Evolutionary conservation across 2,329 filamentous ascomycete species (phyloP).

Genomic region (Cladorrhinum sp.): DNA sequence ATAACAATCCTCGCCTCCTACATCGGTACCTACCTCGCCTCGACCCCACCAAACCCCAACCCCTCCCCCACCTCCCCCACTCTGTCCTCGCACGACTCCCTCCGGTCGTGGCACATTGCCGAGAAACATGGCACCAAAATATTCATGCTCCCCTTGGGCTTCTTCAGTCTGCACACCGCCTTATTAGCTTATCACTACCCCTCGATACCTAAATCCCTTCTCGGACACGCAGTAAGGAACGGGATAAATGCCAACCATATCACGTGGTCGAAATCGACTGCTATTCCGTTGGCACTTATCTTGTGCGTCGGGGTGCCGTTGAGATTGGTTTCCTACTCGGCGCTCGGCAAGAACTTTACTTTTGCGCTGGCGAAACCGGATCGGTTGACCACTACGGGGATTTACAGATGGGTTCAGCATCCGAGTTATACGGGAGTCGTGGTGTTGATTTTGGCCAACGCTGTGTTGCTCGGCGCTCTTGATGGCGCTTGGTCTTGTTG

Average conservation of each 20-base stretch:
- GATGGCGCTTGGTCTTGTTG: slow-evolving; percentile 42
- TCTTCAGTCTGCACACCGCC: slow-evolving; percentile 26
- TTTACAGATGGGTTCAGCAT: slow-evolving; percentile 51
- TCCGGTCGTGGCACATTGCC: slow-evolving; percentile 30
- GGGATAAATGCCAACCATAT: slow-evolving; percentile 32
- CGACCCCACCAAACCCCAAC: slow-evolving; percentile 33
- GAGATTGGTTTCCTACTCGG: slow-evolving; percentile 19
- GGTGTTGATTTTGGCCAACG: slow-evolving; percentile 34
- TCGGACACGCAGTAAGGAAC: slow-evolving; percentile 33
- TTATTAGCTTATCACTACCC: slow-evolving; percentile 25
- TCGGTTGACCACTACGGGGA: slow-evolving; percentile 42
- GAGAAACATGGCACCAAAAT: slow-evolving; percentile 26
- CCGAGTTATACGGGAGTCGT: slow-evolving; percentile 48
- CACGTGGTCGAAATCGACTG: slow-evolving; percentile 38
- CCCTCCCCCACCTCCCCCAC: slow-evolving; percentile 7
- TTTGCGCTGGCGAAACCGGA: slow-evolving; percentile 49
- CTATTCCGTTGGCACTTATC: slow-evolving; percentile 35
- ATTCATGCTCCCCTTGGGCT: slow-evolving; percentile 25
- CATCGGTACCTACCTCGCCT: slow-evolving; percentile 31
- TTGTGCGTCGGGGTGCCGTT: slow-evolving; percentile 32
- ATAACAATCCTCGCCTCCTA: slow-evolving; percentile 30
- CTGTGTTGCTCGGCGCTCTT: slow-evolving; percentile 34
- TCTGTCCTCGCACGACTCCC: slow-evolving; percentile 21
- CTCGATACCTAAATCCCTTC: slow-evolving; percentile 24
- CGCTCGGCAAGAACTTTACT: slow-evolving; percentile 51